These are phyloP conservation scores for Candida ovalis DNA, from an alignment of 805 yeast species.

Conservation along the genomic window DNA sequence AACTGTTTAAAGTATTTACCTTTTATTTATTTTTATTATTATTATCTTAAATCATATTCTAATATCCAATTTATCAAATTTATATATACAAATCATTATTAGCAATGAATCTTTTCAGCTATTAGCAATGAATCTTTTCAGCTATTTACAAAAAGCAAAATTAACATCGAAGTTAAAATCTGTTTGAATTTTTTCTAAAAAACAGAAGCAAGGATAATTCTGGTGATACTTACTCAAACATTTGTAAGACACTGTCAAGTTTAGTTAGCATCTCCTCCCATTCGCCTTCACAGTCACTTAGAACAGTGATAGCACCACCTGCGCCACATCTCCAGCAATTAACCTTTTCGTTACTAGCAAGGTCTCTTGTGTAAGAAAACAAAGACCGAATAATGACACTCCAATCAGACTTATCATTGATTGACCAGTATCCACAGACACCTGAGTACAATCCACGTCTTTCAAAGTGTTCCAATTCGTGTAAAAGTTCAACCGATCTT, in stretches of 20 bases:
- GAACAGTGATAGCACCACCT: slow-evolving; percentile 94
- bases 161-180: too few relatives aligned
- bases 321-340: slow-evolving; percentile 86
- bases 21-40: background rate
- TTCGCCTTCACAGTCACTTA: slow-evolving; percentile 80
- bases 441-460: slow-evolving; percentile 91
- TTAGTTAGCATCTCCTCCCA: slow-evolving; percentile 89
- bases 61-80: background rate
- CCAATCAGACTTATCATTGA: slow-evolving; percentile 89
- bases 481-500: slow-evolving; percentile 81
- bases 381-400: slow-evolving; percentile 89
- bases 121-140: too few relatives aligned
- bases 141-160: too few relatives aligned
- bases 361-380: slow-evolving; percentile 57
- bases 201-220: background rate
- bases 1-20: background rate
- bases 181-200: background rate
- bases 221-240: slow-evolving; percentile 42
- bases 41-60: too few relatives aligned
- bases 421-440: slow-evolving; percentile 92
- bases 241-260: slow-evolving; percentile 73
- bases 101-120: too few relatives aligned
- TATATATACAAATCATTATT: background rate
- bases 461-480: slow-evolving; percentile 48
- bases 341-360: slow-evolving; percentile 11